Evolutionary conservation across 2,329 filamentous ascomycete genomes (phyloP), one percentile per base, ranked within the genome.

Genomic region (Arachnomyces sp.): DNA sequence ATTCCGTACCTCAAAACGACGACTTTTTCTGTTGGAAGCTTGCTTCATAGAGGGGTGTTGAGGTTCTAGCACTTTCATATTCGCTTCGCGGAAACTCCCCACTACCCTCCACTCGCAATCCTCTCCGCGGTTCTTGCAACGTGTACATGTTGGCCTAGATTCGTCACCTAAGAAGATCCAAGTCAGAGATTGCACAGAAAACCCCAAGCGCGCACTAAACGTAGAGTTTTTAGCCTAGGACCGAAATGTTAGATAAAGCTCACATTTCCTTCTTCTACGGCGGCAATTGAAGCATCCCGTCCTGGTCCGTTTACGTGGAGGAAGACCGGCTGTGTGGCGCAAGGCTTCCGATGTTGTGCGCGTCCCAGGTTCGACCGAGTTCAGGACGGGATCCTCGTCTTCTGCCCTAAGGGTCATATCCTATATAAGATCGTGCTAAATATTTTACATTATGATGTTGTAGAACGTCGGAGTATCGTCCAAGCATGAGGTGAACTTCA

Each of bases 241-340:
- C 16, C 20, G 16, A 13, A 14, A 3, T 31, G 18, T 16, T 33
- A 15, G 12, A 14, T 16, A 28, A 6, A 34, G 38, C 43, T 33
- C 36, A 55, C 57, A 61, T 53, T 61, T 60, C 37, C 56, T 50
- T 15, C 55, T 48, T 14, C 55, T 47, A 14, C 53, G 57, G 46
- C 56, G 55, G 48, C 57, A 60, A 39, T 55, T 56, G 17, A 57
- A 37, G 45, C 56, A 61, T 1, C 58, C 58, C 2, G 51, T 57
- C 37, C 57, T 48, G 3, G 56, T 59, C 18, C 57, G 50, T 30
- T 51, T 54, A 38, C 48, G 43, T 9, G 20, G 5, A 5, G 5
- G 5, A 25, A 5, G 20, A 9, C 20, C 20, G 5, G 20, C 20
- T 25, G 20, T 9, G n/a, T 9, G 20, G 9, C 20, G 20, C 9